Evolutionary conservation across 164 flowering plant genomes (phyloP).

Genomic region (Aristolochia fimbriata): DNA sequence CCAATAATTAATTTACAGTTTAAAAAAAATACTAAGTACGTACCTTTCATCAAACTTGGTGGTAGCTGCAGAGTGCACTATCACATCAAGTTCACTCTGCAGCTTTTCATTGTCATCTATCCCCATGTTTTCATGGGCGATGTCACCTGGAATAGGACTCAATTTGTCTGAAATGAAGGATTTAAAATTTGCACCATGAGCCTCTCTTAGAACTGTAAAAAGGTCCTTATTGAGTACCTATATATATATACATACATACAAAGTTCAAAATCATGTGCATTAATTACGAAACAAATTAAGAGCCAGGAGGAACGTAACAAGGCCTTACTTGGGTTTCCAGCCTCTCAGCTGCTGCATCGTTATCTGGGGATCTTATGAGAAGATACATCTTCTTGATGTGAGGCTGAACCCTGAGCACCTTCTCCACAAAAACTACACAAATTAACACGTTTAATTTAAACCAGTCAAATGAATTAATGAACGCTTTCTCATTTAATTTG

Average conservation of each 20-base stretch:
- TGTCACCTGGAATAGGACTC: slow-evolving; percentile 36
- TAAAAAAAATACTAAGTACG: no score
- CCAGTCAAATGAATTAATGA: neutral
- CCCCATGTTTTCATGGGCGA: slow-evolving; percentile 31
- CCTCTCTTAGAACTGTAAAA: slow-evolving; percentile 36
- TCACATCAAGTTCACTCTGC: slow-evolving; percentile 27
- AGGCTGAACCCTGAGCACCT: slow-evolving; percentile 51
- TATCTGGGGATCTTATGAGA: slow-evolving; percentile 48
- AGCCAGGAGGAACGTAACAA: neutral
- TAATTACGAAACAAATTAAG: no score
- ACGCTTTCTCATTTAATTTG: no score
- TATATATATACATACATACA: no score
- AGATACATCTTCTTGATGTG: slow-evolving; percentile 49
- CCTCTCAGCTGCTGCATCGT: slow-evolving; percentile 33
- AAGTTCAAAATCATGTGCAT: no score
- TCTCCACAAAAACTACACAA: slow-evolving; percentile 52
- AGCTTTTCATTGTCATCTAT: slow-evolving; percentile 32
- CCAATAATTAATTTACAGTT: neutral
- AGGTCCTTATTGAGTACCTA: slow-evolving; percentile 50
- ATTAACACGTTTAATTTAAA: no score
- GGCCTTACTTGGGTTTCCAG: slow-evolving; percentile 37
- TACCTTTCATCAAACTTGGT: slow-evolving; percentile 54
- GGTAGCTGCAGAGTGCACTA: slow-evolving; percentile 54
- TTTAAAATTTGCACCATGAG: slow-evolving; percentile 23
- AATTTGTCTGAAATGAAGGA: slow-evolving; percentile 33